A percentile compares a stretch with the other conserved stretches of the same genome.
Evolutionary conservation across 1,284 basidiomycete genomes (phyloP).

Genomic region (Ceratobasidium theobromae): DNA sequence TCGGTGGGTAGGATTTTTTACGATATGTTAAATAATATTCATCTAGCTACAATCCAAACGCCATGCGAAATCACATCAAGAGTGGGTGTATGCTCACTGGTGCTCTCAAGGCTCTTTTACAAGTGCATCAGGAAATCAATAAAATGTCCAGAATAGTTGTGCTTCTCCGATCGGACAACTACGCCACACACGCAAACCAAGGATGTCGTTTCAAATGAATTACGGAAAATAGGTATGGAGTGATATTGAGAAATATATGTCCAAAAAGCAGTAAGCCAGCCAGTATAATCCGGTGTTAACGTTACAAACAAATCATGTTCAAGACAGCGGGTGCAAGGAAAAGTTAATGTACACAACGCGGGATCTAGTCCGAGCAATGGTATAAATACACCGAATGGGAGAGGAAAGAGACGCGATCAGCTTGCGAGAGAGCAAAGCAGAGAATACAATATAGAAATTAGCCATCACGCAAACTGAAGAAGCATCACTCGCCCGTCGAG

Average conservation of each 20-base stretch:
- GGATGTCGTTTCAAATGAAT: too few species aligned
- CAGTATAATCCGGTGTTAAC: background rate
- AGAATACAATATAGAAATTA: background rate
- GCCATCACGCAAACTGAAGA: slow-evolving; percentile 15
- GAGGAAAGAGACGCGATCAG: background rate
- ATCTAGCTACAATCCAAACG: too few species aligned
- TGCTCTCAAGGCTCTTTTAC: too few species aligned
- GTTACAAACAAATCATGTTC: background rate
- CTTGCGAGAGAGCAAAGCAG: background rate
- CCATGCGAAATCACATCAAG: too few species aligned
- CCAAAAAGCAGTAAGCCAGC: too few species aligned
- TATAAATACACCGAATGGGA: background rate
- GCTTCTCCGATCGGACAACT: slow-evolving; percentile 2
- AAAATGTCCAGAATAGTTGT: background rate
- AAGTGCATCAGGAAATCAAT: too few species aligned
- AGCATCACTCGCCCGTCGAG: slow-evolving; percentile 23
- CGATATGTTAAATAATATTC: too few species aligned
- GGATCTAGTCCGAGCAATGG: background rate
- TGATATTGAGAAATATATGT: too few species aligned
- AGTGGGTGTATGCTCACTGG: too few species aligned
- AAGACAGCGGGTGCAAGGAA: background rate
- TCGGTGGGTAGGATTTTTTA: too few species aligned
- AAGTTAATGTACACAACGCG: background rate
- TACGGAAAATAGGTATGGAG: too few species aligned
- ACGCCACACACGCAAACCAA: background rate